Evolutionary conservation across 2,329 filamentous ascomycete species (phyloP), one percentile per base, ranked within the genome.

Genomic region (Trichoderma oligosporum): DNA sequence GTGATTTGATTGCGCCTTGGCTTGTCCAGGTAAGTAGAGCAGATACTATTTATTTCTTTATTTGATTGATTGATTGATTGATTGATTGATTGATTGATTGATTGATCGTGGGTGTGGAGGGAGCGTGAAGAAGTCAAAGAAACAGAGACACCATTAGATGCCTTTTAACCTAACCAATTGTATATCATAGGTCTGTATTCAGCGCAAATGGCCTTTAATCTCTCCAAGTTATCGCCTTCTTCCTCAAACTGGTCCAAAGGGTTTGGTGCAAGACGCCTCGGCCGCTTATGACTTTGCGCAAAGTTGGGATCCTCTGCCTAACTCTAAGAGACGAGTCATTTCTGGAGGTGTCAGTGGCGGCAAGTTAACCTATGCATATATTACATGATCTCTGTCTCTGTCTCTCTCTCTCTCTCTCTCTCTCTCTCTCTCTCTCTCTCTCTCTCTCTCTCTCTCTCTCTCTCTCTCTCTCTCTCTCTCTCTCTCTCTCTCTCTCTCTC

Each of bases 181-280:
- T 12, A 1, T 24, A 9, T 1, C 16, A 11, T 41, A 71, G 68
- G 63, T 64, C 6, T 73, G 70, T 51, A 59, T 63, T 48, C 56
- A 63, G 42, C 64, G 68, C 9, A 66, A 67, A 61, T 73, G 70
- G 70, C 65, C 67, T 4, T 62, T 73, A 36, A 64, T 74, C 27
- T 71, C 68, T 56, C 64, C 69, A 1, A 70, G 68, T 47, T 73
- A 73, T 27, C 69, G 71, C 2, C 65, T 73, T 11, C 65, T 73
- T 20, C 71, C 71, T 1, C 70, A 73, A 29, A 66, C 65, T 0
- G 62, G 61, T 7, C 63, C 62, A 9, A 39, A 60, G 4, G 67
- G 65, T 0, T 66, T 73, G 3, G 48, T 70, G 0, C 61, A 70
- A 25, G 71, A 73, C 54, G 66, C 65, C 9, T 57, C 48, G 0